Evolutionary conservation across 352 stramenopile genomes (phyloP), one percentile per base, ranked within the genome.

Genomic region (Pythium sukuiense): DNA sequence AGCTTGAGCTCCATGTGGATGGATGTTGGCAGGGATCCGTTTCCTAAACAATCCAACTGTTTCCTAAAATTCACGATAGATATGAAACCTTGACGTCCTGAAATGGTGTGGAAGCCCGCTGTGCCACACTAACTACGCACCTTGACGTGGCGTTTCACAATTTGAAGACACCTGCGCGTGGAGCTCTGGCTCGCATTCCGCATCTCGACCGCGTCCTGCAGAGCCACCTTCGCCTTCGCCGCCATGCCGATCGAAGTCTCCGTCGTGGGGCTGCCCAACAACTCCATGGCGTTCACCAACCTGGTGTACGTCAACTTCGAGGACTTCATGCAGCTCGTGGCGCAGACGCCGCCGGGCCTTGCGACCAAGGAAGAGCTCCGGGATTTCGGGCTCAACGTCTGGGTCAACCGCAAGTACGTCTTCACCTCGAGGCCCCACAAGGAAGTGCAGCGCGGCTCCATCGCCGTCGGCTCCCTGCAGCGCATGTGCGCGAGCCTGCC

Each of bases 281-380:
- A 95, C 66, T 89, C 85, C 39, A 76, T 90, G 16, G 87, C 83
- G 58, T 92, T 90, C 72, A 92, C 83, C 58, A 95, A 95, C 77
- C 81, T 83, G 70, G 71, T 95, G 16, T 95, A 94, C 58, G 73
- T 93, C 33, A 76, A 89, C 67, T 57, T 79, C 45, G 80, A 93
- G 24, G 85, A 93, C 64, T 93, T 95, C 65, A 77, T 85, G 63
- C 67, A 73, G 52, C 75, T 95, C 52, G 80, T 92, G 46, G 76
- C 76, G 43, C 69, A 85, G 63, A 87, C 77, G 50, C 87, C 87
- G 14, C 68, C 74, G 5, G 81, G 87, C 7, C 61, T 91, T 58
- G 78, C 79, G n/a, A 77, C 73, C 18, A 88, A 89, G 59, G 87
- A 95, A 33, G 76, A 92, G 33, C 66, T 95, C 33, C 77, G 80